Evolutionary conservation across 345 rosid species (phyloP), one percentile per base, ranked within the genome.

Genomic region (Acer negundo): DNA sequence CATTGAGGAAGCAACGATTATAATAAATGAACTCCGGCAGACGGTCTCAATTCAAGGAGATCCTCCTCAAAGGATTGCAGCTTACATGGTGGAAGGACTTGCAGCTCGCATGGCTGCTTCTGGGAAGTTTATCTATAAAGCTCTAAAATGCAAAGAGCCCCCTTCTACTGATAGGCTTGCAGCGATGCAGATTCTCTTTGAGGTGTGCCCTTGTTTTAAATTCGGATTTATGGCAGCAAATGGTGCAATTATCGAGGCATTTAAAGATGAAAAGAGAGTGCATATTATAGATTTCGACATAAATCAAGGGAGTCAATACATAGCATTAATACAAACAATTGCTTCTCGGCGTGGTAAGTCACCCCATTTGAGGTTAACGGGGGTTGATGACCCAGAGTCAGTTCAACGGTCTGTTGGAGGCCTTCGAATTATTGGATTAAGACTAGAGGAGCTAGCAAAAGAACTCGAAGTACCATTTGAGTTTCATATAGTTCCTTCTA

Each of bases 81-180:
- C 99, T 56, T 96, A 96, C 89, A 94, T 94, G 98, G 93, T 92
- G 6, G 99, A 96, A 89, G 98, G 99, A 68, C 89, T 96, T 76
- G 99, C 97, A 22, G 99, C 99, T 65, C 90, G 95, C 61, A 87
- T 96, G 92, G 97, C 98, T 79, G 84, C 89, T 49, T 94, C 99
- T 24, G 99, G 99, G 23, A 96, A 87, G 75, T 89, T 77, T 68
- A 90, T 96, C 16, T 96, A 96, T 81, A 92, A 81, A 84, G 89
- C 99, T 72, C 82, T 96, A 76, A 96, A 87, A 85, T 96, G 99
- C 89, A 96, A 96, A 84, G 99, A 94, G 83, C 97, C 99, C 76
- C 99, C 99, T 74, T 87, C 97, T 22, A 86, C 86, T 47, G 98
- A 96, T 79, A 89, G 98, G 84, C 97, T 96, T 38, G 98, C 99